phyloP scores from a whole-genome alignment of 768 basidiomycete genomes.

The Lactifluus echinatus region DNA sequence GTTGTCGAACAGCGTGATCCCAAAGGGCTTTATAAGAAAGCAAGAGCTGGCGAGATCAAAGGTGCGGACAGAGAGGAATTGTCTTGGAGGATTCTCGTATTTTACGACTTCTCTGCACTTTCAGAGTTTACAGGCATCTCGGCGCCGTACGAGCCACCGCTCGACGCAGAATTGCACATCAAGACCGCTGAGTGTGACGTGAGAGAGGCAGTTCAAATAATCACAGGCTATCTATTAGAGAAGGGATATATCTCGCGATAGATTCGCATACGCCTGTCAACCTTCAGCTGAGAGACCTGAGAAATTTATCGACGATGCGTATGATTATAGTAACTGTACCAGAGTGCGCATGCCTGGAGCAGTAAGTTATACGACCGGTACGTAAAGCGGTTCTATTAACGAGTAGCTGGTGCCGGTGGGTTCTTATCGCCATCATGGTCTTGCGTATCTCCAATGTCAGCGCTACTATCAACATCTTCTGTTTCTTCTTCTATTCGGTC shows the following conservation, averaged over 20 bases:
- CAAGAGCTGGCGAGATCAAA: conserved; percentile 91
- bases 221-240: conserved; percentile 68
- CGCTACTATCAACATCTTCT: conserved; percentile 29
- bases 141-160: conserved; percentile 90
- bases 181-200: conserved; percentile 77
- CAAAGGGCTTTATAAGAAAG: conserved; percentile 88
- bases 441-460: background rate
- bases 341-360: background rate
- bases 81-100: background rate
- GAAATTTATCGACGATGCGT: background rate
- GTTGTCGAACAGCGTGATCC: conserved; percentile 92
- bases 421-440: conserved; percentile 2
- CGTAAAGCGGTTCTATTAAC: conserved; percentile 2
- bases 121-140: conserved; percentile 97
- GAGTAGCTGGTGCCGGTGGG: conserved; percentile 5
- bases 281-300: background rate
- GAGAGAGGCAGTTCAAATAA: conserved; percentile 63
- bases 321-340: background rate
- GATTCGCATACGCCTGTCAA: background rate
- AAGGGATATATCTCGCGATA: conserved; percentile 36
- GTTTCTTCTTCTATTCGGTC: conserved; percentile 61
- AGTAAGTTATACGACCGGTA: background rate
- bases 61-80: conserved; percentile 37
- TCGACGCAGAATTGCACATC: conserved; percentile 83
- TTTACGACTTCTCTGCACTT: background rate